These are phyloP conservation scores for Trichoderma guizhouense DNA, from an alignment of 2,329 filamentous ascomycete species.

Conservation along the genomic window DNA sequence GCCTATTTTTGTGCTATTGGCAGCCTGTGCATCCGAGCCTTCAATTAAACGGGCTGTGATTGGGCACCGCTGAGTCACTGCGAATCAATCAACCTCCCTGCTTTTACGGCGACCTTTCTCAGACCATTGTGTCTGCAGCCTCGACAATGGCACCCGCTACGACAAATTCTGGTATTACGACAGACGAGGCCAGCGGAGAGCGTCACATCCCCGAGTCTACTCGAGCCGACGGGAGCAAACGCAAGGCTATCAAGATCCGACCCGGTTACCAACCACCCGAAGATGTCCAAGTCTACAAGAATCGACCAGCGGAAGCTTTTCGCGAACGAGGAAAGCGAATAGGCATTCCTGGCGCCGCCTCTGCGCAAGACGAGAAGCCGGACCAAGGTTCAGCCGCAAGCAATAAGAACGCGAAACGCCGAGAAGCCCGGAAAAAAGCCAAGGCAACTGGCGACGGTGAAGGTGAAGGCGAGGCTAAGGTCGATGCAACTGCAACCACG, in stretches of 20 bases:
- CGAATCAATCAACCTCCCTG: neutral
- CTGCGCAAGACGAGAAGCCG: constrained; percentile 48
- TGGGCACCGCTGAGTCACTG: neutral
- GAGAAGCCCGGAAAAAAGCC: constrained; percentile 54
- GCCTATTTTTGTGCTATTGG: neutral
- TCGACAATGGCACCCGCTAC: constrained; percentile 47
- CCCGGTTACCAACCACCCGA: constrained; percentile 93
- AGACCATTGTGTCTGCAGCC: constrained; percentile 39
- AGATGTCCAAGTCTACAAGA: constrained; percentile 95
- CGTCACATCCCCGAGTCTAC: constrained; percentile 85
- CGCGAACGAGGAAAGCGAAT: constrained; percentile 66
- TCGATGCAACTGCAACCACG: constrained; percentile 23
- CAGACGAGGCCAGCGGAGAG: constrained; percentile 70
- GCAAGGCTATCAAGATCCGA: constrained; percentile 89
- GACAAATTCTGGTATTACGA: constrained; percentile 71
- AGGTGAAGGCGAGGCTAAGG: constrained; percentile 48
- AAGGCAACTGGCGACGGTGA: constrained; percentile 52
- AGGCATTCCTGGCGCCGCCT: constrained; percentile 69
- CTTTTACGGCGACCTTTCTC: neutral
- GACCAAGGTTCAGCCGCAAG: constrained; percentile 50
- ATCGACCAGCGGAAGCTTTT: constrained; percentile 80
- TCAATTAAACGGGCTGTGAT: neutral
- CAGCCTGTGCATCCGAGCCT: neutral
- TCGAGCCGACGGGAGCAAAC: constrained; percentile 83
- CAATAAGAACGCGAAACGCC: constrained; percentile 84